These are phyloP conservation scores for Periconia sp. DNA, from an alignment of 2,329 filamentous ascomycete species.

Conservation along the genomic window DNA sequence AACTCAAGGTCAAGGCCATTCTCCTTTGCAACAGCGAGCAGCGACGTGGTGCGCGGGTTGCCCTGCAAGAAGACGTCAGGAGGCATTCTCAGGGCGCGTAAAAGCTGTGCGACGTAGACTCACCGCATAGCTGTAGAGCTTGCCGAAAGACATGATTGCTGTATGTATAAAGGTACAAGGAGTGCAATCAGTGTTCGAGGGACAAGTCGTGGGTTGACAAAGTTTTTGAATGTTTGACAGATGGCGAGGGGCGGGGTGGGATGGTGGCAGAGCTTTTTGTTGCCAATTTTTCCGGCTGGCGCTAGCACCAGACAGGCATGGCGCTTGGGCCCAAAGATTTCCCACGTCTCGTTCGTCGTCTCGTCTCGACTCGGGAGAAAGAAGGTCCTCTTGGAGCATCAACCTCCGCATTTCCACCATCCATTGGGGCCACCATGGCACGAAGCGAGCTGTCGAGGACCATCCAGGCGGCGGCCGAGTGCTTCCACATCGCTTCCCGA, in stretches of 20 bases:
- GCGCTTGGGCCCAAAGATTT: slow-evolving; percentile 10
- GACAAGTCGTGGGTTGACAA: slow-evolving; percentile 20
- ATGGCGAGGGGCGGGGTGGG: slow-evolving; percentile 12
- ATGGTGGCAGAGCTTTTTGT: slow-evolving; percentile 19
- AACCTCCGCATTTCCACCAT: slow-evolving; percentile 7
- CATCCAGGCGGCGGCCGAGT: slow-evolving; percentile 29
- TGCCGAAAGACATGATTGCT: slow-evolving; percentile 90
- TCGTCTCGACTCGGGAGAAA: no score
- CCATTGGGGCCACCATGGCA: slow-evolving; percentile 27
- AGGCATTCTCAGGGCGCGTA: slow-evolving; percentile 18
- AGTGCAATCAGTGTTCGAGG: slow-evolving; percentile 33
- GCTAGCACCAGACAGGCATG: slow-evolving; percentile 3
- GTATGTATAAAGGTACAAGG: slow-evolving; percentile 21
- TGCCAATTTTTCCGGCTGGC: slow-evolving; percentile 25
- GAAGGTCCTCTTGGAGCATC: slow-evolving; percentile 6
- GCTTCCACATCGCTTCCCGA: slow-evolving; percentile 19
- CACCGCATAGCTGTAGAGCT: slow-evolving; percentile 83
- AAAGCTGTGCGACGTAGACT: background rate
- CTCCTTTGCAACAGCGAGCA: slow-evolving; percentile 94
- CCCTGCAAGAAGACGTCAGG: slow-evolving; percentile 56
- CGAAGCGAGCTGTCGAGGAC: slow-evolving; percentile 33
- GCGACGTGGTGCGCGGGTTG: slow-evolving; percentile 86
- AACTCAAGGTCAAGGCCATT: slow-evolving; percentile 92
- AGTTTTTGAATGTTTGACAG: slow-evolving; percentile 29
- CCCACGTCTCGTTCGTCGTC: background rate